These are phyloP conservation scores for Hypoxylon crocopeplum DNA, from an alignment of 495 filamentous ascomycete species.

Conservation along the genomic window DNA sequence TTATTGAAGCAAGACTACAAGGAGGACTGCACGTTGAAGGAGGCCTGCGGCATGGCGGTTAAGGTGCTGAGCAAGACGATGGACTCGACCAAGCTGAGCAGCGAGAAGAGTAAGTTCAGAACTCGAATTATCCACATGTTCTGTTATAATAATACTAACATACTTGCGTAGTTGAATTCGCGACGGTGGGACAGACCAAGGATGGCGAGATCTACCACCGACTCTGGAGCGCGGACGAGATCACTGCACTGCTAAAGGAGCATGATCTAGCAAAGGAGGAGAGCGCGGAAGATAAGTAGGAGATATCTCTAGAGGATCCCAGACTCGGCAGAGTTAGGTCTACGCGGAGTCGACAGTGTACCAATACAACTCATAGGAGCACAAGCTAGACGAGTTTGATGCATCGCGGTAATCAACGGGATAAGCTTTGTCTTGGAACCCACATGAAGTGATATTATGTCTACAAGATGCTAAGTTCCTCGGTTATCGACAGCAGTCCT, in stretches of 20 bases:
- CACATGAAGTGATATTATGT: too few relatives aligned
- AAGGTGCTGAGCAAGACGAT: constrained; percentile 99
- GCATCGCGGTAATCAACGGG: not conserved
- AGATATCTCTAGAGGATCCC: constrained; percentile 3
- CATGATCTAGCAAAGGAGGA: constrained; percentile 92
- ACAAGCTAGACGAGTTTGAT: constrained; percentile 1
- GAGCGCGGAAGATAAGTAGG: constrained; percentile 69
- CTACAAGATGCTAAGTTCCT: too few relatives aligned
- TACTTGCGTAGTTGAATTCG: constrained; percentile 81
- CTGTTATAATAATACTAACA: constrained; percentile 43
- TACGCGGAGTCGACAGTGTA: constrained; percentile 19
- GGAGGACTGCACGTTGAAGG: constrained; percentile 93
- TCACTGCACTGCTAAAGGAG: constrained; percentile 90
- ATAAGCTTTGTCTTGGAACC: not conserved
- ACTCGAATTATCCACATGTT: not conserved
- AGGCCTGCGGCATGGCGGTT: constrained; percentile 95
- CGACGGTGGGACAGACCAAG: constrained; percentile 94
- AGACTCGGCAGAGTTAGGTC: constrained; percentile 5
- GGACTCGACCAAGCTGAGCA: constrained; percentile 98
- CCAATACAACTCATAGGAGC: constrained; percentile 22
- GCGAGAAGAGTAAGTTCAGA: constrained; percentile 84
- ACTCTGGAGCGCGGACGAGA: constrained; percentile 96
- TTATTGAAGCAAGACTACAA: constrained; percentile 99
- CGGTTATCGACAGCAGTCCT: too few relatives aligned
- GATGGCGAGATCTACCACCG: constrained; percentile 96